A percentile compares a stretch with the other conserved stretches of the same genome.
Conservation (phyloP, 202 grass and related monocot genomes). For the Musa balbisiana region DNA sequence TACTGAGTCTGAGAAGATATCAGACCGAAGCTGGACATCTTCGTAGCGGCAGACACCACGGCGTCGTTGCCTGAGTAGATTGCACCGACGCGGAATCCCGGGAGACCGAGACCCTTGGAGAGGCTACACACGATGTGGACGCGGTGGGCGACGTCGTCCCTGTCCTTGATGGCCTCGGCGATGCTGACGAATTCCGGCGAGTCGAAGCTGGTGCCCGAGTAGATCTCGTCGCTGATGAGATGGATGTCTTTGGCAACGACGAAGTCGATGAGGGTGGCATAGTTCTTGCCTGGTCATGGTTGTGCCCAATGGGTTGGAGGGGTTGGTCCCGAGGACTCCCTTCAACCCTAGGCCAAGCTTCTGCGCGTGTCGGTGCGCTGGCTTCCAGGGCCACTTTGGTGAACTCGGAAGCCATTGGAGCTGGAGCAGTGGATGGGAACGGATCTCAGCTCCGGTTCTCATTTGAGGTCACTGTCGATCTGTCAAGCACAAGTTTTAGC, state of each 20-base stretch:
- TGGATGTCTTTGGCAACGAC: slow-evolving; percentile 57
- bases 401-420: slow-evolving; percentile 56
- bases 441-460: slow-evolving; percentile 89
- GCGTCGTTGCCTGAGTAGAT: slow-evolving; percentile 68
- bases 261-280: slow-evolving; percentile 51
- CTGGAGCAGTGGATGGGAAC: slow-evolving; percentile 81
- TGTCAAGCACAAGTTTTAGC: slow-evolving; percentile 11
- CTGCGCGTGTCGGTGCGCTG: slow-evolving; percentile 48
- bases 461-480: slow-evolving; percentile 93
- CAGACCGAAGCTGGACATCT: slow-evolving; percentile 98
- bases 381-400: slow-evolving; percentile 62
- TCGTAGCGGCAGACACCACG: slow-evolving; percentile 75
- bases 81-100: slow-evolving; percentile 74
- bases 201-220: slow-evolving; percentile 64
- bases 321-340: slow-evolving; percentile 88
- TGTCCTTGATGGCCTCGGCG: slow-evolving; percentile 42
- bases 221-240: slow-evolving; percentile 91
- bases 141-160: slow-evolving; percentile 15
- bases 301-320: slow-evolving; percentile 88
- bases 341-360: slow-evolving; percentile 51
- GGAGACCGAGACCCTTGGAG: slow-evolving; percentile 91
- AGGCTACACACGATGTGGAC: slow-evolving; percentile 92
- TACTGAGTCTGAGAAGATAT: slow-evolving; percentile 89
- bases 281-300: slow-evolving; percentile 42
- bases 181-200: slow-evolving; percentile 63